phyloP scores from a whole-genome alignment of 2,329 filamentous ascomycete species.

The Botrytis sinoallii region DNA sequence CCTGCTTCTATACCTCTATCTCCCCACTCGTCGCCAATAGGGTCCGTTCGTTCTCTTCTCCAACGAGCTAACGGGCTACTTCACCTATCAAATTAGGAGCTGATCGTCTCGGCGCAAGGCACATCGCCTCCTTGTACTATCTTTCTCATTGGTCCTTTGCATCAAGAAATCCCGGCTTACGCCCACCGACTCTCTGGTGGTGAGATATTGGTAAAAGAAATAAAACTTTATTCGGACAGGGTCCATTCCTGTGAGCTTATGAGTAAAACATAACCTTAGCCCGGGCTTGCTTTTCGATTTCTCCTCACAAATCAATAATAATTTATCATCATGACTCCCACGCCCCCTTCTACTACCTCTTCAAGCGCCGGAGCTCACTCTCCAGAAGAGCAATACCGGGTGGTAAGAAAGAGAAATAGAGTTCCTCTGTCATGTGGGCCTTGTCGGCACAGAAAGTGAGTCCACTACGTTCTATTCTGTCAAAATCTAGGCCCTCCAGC shows the following conservation, averaged over 20 bases:
- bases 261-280: constrained; percentile 21
- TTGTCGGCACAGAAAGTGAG: constrained; percentile 87
- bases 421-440: constrained; percentile 89
- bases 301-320: constrained; percentile 22
- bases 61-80: constrained; percentile 25
- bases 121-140: constrained; percentile 17
- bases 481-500: constrained; percentile 21
- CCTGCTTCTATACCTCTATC: constrained; percentile 31
- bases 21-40: constrained; percentile 28
- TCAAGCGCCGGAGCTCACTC: constrained; percentile 72
- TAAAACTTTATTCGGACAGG: constrained; percentile 19
- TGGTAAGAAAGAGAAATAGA: constrained; percentile 88
- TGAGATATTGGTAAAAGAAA: constrained; percentile 19
- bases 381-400: constrained; percentile 80
- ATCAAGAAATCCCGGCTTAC: constrained; percentile 19
- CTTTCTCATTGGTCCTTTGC: constrained; percentile 25
- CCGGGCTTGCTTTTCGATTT: constrained; percentile 21
- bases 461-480: constrained; percentile 25
- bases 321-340: constrained; percentile 61
- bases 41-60: constrained; percentile 6
- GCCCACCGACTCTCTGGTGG: constrained; percentile 22
- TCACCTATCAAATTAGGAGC: constrained; percentile 23
- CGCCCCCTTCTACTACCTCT: constrained; percentile 73
- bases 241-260: constrained; percentile 25
- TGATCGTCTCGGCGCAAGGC: constrained; percentile 17